These are phyloP conservation scores for Suillus sp. DNA, from an alignment of 768 basidiomycete species.

Conservation along the genomic window DNA sequence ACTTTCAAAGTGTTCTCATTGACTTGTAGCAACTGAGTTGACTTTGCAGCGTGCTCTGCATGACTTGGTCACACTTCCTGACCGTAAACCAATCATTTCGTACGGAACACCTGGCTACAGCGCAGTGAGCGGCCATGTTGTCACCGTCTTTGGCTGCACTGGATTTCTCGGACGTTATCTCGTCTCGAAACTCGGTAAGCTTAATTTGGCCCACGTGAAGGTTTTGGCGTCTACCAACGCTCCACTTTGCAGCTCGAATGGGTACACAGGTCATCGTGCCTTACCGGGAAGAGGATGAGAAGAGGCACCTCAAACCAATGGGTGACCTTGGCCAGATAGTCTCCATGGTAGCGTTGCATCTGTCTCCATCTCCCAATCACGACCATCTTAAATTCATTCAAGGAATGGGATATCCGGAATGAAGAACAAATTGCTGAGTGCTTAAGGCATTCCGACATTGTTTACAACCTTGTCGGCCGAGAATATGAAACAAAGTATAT, in stretches of 20 bases:
- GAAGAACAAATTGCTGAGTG: slow-evolving; percentile 93
- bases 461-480: slow-evolving; percentile 93
- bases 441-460: slow-evolving; percentile 90
- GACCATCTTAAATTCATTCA: slow-evolving; percentile 12
- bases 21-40: slow-evolving; percentile 12
- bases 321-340: slow-evolving; percentile 98
- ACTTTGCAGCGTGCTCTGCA: slow-evolving; percentile 66
- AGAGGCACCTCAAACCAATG: slow-evolving; percentile 86
- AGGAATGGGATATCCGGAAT: slow-evolving; percentile 97
- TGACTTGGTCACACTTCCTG: slow-evolving; percentile 65
- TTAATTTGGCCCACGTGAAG: slow-evolving; percentile 2
- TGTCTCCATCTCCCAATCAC: background rate
- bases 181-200: slow-evolving; percentile 87
- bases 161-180: slow-evolving; percentile 95
- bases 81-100: slow-evolving; percentile 66
- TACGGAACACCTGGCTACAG: slow-evolving; percentile 83
- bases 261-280: slow-evolving; percentile 95
- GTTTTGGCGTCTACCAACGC: slow-evolving; percentile 12
- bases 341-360: slow-evolving; percentile 66
- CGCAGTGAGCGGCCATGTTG: slow-evolving; percentile 86
- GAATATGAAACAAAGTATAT: slow-evolving; percentile 94
- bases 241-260: slow-evolving; percentile 61
- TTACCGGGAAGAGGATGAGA: slow-evolving; percentile 94
- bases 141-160: slow-evolving; percentile 96
- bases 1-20: too few species aligned